Evolutionary conservation across 2,329 filamentous ascomycete species (phyloP), one percentile per base, ranked within the genome.

Genomic region (Neopestalotiopsis sp.): DNA sequence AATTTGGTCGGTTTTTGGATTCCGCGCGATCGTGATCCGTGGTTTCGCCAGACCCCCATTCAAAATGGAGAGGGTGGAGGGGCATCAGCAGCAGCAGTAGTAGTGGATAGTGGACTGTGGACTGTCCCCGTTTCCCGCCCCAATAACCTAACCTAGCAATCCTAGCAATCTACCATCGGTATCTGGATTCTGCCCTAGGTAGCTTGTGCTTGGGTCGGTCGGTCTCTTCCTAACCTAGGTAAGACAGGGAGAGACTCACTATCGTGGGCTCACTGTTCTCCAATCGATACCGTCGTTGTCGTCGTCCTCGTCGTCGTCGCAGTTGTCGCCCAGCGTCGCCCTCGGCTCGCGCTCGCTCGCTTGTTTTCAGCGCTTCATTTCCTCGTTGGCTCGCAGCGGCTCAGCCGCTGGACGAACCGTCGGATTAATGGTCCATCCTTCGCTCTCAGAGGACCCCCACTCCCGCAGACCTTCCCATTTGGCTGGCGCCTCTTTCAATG

Each of bases 291-390:
- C 45, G 45, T 53, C 17, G 20, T 20, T n/a, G 20, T 53, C 45
- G 5, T 53, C 17, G 45, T 53, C 17, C 9, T 17, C 45, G 7
- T 10, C 9, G 45, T 53, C 20, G 17, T 53, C 17, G 45, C 34
- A n/a, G 17, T 53, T 20, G 45, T 20, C n/a, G 13, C 13, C n/a
- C 7, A 5, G 12, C 40, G 5, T 45, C 42, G 45, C 20, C 45
- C 45, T 62, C 59, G 59, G 59, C 59, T 62, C 59, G 59, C 59
- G 59, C 59, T 62, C 59, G 59, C 59, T 59, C 57, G 57, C 57
- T 59, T 34, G 57, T 59, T 59, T 59, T 7, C 45, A 53, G 45
- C 45, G n/a, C 9, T 53, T 20, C 17, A 53, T 53, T 53, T 53
- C 45, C 45, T 20, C 45, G 17, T 17, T 53, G 17, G 45, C 45